Percentiles rank a stretch among this genome's conserved stretches.
Evolutionary conservation across 108 stramenopile species (phyloP).

Genomic region (Cyclostephanos tholiformis): DNA sequence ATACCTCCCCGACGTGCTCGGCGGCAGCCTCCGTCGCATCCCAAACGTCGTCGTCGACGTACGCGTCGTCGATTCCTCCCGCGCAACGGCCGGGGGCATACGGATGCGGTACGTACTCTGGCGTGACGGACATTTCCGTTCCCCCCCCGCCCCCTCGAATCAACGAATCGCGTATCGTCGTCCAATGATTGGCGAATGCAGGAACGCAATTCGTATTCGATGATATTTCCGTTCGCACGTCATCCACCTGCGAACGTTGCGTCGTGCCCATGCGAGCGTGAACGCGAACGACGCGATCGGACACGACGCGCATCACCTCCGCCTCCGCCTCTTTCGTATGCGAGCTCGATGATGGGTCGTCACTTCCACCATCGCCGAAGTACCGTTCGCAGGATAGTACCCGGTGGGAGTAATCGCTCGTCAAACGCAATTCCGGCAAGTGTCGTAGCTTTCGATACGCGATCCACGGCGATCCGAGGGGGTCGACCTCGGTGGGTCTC

Average conservation of each 20-base stretch:
- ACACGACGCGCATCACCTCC: neutral
- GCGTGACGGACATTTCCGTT: neutral
- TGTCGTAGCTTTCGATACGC: neutral
- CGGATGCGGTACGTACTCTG: neutral
- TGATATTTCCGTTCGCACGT: neutral
- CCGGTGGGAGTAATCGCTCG: neutral
- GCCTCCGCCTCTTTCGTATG: neutral
- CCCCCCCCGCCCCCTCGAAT: neutral
- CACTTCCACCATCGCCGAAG: neutral
- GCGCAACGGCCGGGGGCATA: no score
- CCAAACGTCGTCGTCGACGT: neutral
- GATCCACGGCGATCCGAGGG: neutral
- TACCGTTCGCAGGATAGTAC: neutral
- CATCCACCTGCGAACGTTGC: neutral
- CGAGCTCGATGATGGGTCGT: no score
- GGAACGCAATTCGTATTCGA: neutral
- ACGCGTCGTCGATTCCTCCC: no score
- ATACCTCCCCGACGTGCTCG: neutral
- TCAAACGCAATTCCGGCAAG: neutral
- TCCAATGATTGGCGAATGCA: neutral
- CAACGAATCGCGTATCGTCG: neutral
- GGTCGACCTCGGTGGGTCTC: neutral
- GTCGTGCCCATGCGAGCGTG: neutral
- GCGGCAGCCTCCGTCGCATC: neutral
- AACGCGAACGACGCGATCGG: neutral